A percentile compares a stretch with the other conserved stretches of the same genome.
Evolutionary conservation across 78 protist species (phyloP).

Genomic region (Anaeramoeba flamelloides): DNA sequence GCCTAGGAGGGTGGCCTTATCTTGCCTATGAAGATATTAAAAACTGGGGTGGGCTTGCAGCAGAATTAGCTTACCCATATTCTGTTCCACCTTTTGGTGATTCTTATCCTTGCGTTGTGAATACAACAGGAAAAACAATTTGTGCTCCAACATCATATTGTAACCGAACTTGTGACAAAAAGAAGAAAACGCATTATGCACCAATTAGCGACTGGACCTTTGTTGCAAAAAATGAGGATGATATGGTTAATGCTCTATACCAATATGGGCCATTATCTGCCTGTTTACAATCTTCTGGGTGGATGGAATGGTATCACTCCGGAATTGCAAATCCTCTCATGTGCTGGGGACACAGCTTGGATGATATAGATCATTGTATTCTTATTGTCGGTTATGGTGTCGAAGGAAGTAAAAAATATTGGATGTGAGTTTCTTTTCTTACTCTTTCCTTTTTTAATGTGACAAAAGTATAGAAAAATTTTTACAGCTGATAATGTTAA

Average conservation of each 20-base stretch:
- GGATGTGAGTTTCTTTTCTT: neutral
- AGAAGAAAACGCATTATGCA: neutral
- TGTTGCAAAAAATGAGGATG: neutral
- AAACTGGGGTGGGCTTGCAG: neutral
- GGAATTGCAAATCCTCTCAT: neutral
- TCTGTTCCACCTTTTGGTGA: neutral
- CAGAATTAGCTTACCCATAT: neutral
- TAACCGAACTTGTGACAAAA: neutral
- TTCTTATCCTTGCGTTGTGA: neutral
- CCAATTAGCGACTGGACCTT: neutral
- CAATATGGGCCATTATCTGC: neutral
- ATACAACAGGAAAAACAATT: constrained; percentile 1
- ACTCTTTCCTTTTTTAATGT: neutral
- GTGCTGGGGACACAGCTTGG: neutral
- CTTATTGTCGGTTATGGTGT: neutral
- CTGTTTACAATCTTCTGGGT: neutral
- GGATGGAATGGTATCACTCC: neutral
- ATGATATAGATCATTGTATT: constrained; percentile 1
- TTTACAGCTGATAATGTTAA: too few species aligned
- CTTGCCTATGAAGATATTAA: neutral
- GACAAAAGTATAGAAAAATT: too few species aligned
- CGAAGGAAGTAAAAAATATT: neutral
- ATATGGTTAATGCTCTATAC: neutral
- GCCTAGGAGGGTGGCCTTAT: neutral
- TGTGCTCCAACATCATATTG: neutral